phyloP scores from a whole-genome alignment of 768 basidiomycete species.

The Trametes maxima region DNA sequence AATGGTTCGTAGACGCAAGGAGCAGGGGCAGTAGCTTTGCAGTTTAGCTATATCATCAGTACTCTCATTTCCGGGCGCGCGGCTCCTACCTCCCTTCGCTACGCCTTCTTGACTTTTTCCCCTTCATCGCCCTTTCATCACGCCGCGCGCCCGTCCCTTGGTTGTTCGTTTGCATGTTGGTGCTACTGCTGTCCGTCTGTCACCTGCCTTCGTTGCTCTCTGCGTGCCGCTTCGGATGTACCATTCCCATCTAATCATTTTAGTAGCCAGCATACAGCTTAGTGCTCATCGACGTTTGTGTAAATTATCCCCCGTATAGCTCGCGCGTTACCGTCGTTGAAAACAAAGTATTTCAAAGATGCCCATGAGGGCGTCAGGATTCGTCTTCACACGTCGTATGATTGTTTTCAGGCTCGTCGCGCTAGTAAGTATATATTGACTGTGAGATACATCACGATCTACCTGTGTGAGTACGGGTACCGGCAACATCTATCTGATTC shows the following conservation, averaged over 20 bases:
- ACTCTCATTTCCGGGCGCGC: background rate
- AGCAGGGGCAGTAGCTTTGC: background rate
- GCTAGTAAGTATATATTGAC: no score
- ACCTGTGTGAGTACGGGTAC: no score
- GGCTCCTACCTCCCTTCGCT: background rate
- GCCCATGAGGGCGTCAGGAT: no score
- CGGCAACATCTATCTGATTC: no score
- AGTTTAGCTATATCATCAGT: no score
- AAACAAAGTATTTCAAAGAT: background rate
- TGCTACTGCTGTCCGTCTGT: background rate
- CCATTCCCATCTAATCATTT: slow-evolving; percentile 8
- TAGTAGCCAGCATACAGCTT: background rate
- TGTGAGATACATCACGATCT: no score
- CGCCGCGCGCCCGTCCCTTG: background rate
- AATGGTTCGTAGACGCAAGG: slow-evolving; percentile 15
- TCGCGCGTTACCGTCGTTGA: background rate
- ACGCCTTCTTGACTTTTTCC: background rate
- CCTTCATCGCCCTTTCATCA: background rate
- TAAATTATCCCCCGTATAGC: slow-evolving; percentile 18
- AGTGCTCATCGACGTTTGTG: slow-evolving; percentile 12
- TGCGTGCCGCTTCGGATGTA: slow-evolving; percentile 1
- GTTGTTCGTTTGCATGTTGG: background rate
- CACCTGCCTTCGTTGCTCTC: background rate
- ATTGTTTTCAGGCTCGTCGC: no score
- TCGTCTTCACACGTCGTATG: no score